Evolutionary conservation across 176 grass and related monocot genomes (phyloP), one percentile per base, ranked within the genome.

Genomic region (Rhynchospora pubera): DNA sequence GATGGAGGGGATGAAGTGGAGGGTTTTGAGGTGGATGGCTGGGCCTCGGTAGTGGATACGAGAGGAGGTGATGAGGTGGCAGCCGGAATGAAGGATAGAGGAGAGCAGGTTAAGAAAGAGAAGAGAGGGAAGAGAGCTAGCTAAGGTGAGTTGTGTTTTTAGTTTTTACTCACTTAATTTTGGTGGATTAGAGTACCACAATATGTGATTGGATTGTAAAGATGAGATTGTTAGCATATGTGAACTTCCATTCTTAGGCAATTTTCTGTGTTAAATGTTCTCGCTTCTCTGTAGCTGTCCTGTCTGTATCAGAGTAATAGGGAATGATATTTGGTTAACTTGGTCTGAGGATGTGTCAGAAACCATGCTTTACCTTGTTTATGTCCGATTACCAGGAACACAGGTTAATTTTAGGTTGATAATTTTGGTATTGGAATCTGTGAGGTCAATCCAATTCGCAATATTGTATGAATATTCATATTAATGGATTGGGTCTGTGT

Each of bases 91-190:
- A 65, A 62, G 28, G 74, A 88, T 78, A 79, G 69, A 81, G 21
- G 43, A 82, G 22, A 63, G 62, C 5, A 84, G 81, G 65, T 65
- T 4, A 85, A 82, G 82, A 79, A 85, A 21, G 73, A 34, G 12
- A 92, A 63, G 87, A 98, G 91, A 86, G 92, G 91, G 87, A 99
- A 95, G 84, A 88, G 78, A 82, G 91, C 83, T 84, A 88, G 96
- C 79, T 99, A 71, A 47, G 78, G 80, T 83, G 82, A 57, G 50
- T 68, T 74, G 30, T 87, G 62, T 50, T 51, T n/a, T n/a, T n/a
- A n/a, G n/a, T n/a, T n/a, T 13, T 23, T 73, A 12, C 10, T 43
- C 32, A 24, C 9, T 32, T 43, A 67, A 2, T 30, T n/a, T 39
- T 67, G 30, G 15, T 19, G 32, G 14, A 68, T 8, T 67, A 12